Conservation (phyloP, 2,329 filamentous ascomycete genomes). For the Colletotrichum horii region DNA sequence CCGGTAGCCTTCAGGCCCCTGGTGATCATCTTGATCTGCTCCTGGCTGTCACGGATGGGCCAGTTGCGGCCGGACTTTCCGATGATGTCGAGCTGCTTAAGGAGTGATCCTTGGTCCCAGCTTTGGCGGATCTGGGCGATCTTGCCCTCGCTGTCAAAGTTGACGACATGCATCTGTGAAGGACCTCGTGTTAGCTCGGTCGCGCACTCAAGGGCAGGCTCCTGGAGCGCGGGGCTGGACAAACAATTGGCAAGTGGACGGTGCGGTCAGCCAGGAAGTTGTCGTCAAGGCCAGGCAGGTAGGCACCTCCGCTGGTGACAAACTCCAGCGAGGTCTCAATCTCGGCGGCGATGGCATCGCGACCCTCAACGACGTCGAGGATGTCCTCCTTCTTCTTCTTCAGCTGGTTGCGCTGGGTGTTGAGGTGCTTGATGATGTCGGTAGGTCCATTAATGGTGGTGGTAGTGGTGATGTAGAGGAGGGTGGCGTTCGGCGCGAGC, state of each 20-base stretch:
- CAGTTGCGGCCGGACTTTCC: conserved; percentile 89
- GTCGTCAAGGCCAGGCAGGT: conserved; percentile 88
- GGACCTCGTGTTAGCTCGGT: not conserved
- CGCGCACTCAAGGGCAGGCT: not conserved
- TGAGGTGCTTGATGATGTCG: conserved; percentile 84
- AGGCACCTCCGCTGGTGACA: conserved; percentile 78
- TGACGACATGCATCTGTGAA: conserved; percentile 81
- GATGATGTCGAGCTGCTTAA: conserved; percentile 94
- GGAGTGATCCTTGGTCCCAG: conserved; percentile 93
- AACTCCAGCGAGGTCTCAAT: conserved; percentile 87
- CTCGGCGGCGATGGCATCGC: conserved; percentile 74
- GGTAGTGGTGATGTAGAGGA: conserved; percentile 91
- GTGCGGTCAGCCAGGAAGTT: conserved; percentile 88
- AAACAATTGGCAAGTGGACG: conserved; percentile 81
- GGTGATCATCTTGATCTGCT: conserved; percentile 80
- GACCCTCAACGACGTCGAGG: conserved; percentile 75
- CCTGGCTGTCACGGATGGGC: conserved; percentile 88
- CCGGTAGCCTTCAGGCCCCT: conserved; percentile 60
- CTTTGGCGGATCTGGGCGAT: conserved; percentile 87
- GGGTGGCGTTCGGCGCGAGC: conserved; percentile 68
- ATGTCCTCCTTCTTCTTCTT: conserved; percentile 84
- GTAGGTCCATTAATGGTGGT: conserved; percentile 73
- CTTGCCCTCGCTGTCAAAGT: conserved; percentile 77
- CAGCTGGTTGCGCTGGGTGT: conserved; percentile 72
- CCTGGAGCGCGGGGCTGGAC: conserved; percentile 37